These are phyloP conservation scores for Lenzites betulinus DNA, from an alignment of 768 basidiomycete genomes.

Conservation along the genomic window DNA sequence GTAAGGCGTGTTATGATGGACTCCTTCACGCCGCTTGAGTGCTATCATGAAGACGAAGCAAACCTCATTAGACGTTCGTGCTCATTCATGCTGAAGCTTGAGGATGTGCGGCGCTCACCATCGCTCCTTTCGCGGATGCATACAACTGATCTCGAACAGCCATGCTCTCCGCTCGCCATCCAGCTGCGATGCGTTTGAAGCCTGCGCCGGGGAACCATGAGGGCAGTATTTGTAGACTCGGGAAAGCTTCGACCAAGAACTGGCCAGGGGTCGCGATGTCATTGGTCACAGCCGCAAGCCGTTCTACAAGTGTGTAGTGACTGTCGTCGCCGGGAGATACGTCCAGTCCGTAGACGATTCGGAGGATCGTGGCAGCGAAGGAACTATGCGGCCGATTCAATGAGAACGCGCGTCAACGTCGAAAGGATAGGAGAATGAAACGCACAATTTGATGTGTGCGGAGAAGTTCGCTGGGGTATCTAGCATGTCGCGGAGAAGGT, in stretches of 20 bases:
- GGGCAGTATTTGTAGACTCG: constrained; percentile 55
- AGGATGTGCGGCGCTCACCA: constrained; percentile 43
- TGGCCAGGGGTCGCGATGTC: constrained; percentile 15
- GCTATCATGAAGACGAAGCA: neutral
- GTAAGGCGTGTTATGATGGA: constrained; percentile 4
- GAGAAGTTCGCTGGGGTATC: constrained; percentile 10
- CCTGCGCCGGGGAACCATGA: constrained; percentile 66
- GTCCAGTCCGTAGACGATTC: constrained; percentile 45
- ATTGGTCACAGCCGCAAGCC: constrained; percentile 7
- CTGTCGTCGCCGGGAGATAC: constrained; percentile 44
- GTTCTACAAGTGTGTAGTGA: constrained; percentile 8
- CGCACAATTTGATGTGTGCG: constrained; percentile 16
- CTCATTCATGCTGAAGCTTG: neutral
- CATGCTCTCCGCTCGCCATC: constrained; percentile 65
- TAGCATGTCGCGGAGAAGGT: constrained; percentile 4
- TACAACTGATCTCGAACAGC: constrained; percentile 69
- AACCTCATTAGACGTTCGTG: too few species aligned
- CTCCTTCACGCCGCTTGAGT: constrained; percentile 3
- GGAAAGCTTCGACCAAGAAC: constrained; percentile 28
- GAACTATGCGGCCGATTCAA: constrained; percentile 53
- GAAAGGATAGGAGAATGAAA: neutral
- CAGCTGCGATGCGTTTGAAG: constrained; percentile 61
- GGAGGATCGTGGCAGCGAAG: constrained; percentile 46
- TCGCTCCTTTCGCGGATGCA: constrained; percentile 53
- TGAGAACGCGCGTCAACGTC: neutral